Percentiles rank a stretch among this genome's conserved stretches.
phyloP scores from a whole-genome alignment of 176 grass and related monocot species.

The Tillandsia leiboldiana region DNA sequence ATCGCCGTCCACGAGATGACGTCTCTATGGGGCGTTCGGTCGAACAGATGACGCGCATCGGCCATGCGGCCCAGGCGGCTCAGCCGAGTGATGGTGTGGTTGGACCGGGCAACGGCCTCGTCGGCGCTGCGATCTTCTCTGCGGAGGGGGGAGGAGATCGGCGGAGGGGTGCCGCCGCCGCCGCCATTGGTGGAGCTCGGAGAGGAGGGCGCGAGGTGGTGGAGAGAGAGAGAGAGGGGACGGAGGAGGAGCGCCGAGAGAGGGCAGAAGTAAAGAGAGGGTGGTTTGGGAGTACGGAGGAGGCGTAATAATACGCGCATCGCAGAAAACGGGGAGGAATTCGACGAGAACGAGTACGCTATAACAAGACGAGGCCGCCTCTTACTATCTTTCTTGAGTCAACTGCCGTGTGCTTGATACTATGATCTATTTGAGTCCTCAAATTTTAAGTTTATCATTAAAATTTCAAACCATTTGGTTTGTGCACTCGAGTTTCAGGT shows the following conservation, averaged over 20 bases:
- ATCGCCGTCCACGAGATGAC: conserved; percentile 24
- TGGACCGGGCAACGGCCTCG: conserved; percentile 3
- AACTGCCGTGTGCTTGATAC: too few species aligned
- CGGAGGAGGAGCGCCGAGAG: background rate
- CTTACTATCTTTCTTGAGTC: too few species aligned
- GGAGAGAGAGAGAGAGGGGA: background rate
- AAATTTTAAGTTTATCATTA: too few species aligned
- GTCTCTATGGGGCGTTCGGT: conserved; percentile 14
- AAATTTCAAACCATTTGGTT: too few species aligned
- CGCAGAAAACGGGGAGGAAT: too few species aligned
- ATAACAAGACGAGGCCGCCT: too few species aligned
- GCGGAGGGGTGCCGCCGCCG: background rate
- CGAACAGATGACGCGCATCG: conserved; percentile 16
- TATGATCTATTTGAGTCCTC: too few species aligned
- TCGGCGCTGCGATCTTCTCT: background rate
- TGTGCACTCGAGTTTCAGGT: too few species aligned
- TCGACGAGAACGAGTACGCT: too few species aligned
- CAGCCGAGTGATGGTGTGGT: conserved; percentile 7
- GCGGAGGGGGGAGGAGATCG: background rate
- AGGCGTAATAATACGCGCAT: background rate
- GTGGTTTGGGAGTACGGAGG: background rate
- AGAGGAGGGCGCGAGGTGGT: background rate
- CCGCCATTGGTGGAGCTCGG: background rate
- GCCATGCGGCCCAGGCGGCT: conserved; percentile 9
- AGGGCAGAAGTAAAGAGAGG: background rate